Evolutionary conservation across 768 basidiomycete species (phyloP), one percentile per base, ranked within the genome.

Genomic region (Mycena floridula): DNA sequence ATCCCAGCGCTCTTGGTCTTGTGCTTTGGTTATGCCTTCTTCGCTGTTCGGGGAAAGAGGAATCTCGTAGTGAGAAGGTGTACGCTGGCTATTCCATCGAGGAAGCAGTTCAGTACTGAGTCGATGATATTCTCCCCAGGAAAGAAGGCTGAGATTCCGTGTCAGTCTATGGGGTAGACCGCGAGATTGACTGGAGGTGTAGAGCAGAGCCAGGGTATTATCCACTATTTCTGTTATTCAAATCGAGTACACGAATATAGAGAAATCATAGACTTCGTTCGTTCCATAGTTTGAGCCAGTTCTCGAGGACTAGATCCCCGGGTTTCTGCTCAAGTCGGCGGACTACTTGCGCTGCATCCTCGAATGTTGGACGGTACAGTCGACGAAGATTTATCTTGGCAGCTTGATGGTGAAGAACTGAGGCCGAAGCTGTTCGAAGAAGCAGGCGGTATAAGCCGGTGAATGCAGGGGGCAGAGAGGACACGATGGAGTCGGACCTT

Each of bases 101-200:
- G 52, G 44, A 51, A 60, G 25, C 40, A 54, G 45, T 23, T 44
- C 20, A 32, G 54, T 25, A 50, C 43, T 60, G 51, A 71, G 36
- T 24, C 54, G 59, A 28, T 50, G 44, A 50, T 60, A 69, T 60
- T 69, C 60, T 27, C 53, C 51, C 43, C 55, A 65, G 24, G 66
- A 51, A 40, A 77, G 50, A 18, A 67, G 56, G 8, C 61, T 60
- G 11, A 84, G 60, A 52, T 86, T 85, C 15, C 72, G 72, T 5
- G 81, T 79, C 5, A 79, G 52, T 45, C 63, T 64, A 55, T 85
- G 81, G 9, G 84, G 59, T 12, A 84, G 61, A 12, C 86, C 86
- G 22, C 82, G 75, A 25, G 77, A 73, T 46, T 68, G 66, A 3
- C 76, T 73, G n/a, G 86, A 81, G 22, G 69, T 76, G 60, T 77